Evolutionary conservation across 2,329 filamentous ascomycete species (phyloP).

Genomic region (Fonsecaea pugnacius): DNA sequence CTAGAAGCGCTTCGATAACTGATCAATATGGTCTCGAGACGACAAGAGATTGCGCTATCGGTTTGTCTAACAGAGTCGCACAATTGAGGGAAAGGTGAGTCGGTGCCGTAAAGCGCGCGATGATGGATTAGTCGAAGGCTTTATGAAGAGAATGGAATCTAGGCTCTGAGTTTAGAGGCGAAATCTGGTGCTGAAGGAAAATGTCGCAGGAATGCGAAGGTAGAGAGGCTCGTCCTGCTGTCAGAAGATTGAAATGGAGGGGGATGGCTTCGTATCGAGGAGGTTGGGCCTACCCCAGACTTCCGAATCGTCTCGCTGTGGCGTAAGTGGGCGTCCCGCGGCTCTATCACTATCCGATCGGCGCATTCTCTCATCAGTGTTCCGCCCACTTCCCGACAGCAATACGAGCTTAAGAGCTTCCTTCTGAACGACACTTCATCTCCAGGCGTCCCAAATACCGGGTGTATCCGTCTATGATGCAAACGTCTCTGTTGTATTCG

Average conservation of each 20-base stretch:
- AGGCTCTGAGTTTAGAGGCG: not conserved
- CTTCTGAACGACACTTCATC: not conserved
- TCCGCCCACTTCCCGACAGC: not conserved
- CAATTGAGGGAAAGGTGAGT: not conserved
- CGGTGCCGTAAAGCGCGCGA: not conserved
- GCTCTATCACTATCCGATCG: not conserved
- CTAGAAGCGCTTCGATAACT: not conserved
- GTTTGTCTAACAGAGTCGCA: not conserved
- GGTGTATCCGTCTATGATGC: too few species aligned
- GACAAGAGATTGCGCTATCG: not conserved
- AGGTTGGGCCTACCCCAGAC: slow-evolving; percentile 1
- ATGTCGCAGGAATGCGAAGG: not conserved
- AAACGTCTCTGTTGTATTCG: not conserved
- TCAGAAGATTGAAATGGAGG: not conserved
- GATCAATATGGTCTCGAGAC: not conserved
- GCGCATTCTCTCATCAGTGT: not conserved
- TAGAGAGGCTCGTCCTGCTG: not conserved
- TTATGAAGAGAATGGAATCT: not conserved
- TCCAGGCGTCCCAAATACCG: not conserved
- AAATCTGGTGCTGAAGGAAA: not conserved
- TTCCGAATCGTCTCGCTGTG: not conserved
- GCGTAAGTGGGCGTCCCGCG: not conserved
- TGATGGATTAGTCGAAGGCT: not conserved
- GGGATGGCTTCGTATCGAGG: not conserved
- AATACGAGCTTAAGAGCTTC: not conserved